Evolutionary conservation across 306 rosid species (phyloP).

Genomic region (Bauhinia variegata): DNA sequence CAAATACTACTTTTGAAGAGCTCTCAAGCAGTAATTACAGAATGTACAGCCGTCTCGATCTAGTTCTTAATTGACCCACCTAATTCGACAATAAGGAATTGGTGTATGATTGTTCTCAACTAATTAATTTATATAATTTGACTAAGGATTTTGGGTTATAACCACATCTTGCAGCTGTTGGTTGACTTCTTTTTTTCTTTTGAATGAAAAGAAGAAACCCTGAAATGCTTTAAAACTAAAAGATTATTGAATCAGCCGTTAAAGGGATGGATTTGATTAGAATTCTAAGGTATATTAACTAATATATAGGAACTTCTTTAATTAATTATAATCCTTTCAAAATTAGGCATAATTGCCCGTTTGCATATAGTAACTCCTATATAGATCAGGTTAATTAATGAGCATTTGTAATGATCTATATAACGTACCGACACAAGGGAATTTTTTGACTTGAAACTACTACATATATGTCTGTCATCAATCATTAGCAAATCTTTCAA

Average conservation of each 20-base stretch:
- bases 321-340: background rate
- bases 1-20: background rate
- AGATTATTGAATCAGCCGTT: too few species aligned
- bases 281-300: too few species aligned
- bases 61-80: slow-evolving; percentile 28
- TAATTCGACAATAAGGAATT: slow-evolving; percentile 17
- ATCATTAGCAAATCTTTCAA: background rate
- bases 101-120: background rate
- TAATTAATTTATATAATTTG: background rate
- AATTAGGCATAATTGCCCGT: background rate
- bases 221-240: background rate
- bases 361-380: background rate
- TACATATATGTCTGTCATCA: too few species aligned
- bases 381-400: background rate
- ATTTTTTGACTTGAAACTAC: background rate
- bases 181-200: slow-evolving; percentile 4
- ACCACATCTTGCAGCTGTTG: background rate
- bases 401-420: background rate
- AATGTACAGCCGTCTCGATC: slow-evolving; percentile 6
- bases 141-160: background rate
- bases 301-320: background rate
- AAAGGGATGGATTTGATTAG: background rate
- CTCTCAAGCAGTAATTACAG: background rate
- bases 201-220: background rate
- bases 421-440: background rate